Evolutionary conservation across 2,329 filamentous ascomycete species (phyloP).

Genomic region (Arthrinium puccinioides): DNA sequence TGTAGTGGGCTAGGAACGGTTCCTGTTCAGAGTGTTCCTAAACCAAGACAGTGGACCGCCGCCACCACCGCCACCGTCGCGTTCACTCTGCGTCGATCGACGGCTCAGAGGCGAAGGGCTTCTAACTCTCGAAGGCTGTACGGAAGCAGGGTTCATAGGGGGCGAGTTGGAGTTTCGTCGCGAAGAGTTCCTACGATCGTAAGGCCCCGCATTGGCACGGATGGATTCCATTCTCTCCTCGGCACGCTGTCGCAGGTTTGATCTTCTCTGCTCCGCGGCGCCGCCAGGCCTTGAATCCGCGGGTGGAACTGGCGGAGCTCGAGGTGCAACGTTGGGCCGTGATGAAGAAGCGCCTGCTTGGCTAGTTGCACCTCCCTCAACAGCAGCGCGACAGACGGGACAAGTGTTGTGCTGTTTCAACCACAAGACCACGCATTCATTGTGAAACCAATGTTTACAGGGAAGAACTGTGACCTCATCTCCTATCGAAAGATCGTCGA

Average conservation of each 20-base stretch:
- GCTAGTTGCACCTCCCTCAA: slow-evolving; percentile 26
- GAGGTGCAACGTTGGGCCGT: not conserved
- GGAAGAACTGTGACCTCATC: slow-evolving; percentile 72
- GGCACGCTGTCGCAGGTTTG: slow-evolving; percentile 11
- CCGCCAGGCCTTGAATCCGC: slow-evolving; percentile 8
- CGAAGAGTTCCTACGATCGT: slow-evolving; percentile 8
- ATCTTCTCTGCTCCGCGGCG: slow-evolving; percentile 14
- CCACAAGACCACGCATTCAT: slow-evolving; percentile 75
- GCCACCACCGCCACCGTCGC: slow-evolving; percentile 25
- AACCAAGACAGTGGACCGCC: slow-evolving; percentile 37
- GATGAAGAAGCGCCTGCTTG: not conserved
- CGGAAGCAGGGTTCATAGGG: slow-evolving; percentile 11
- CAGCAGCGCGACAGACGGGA: slow-evolving; percentile 65
- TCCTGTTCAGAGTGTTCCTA: slow-evolving; percentile 30
- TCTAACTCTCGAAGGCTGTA: slow-evolving; percentile 14
- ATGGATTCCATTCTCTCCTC: slow-evolving; percentile 15
- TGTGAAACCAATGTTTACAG: slow-evolving; percentile 93
- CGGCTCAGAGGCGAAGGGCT: slow-evolving; percentile 18
- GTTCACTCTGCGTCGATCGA: slow-evolving; percentile 18
- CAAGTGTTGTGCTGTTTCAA: slow-evolving; percentile 88
- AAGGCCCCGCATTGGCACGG: slow-evolving; percentile 7
- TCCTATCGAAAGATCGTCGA: slow-evolving; percentile 70
- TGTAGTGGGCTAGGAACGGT: slow-evolving; percentile 4
- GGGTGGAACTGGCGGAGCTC: slow-evolving; percentile 4
- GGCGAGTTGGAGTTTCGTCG: slow-evolving; percentile 19